Conservation (phyloP, 1,139 yeast genomes). For the Geotrichum restrictum region DNA sequence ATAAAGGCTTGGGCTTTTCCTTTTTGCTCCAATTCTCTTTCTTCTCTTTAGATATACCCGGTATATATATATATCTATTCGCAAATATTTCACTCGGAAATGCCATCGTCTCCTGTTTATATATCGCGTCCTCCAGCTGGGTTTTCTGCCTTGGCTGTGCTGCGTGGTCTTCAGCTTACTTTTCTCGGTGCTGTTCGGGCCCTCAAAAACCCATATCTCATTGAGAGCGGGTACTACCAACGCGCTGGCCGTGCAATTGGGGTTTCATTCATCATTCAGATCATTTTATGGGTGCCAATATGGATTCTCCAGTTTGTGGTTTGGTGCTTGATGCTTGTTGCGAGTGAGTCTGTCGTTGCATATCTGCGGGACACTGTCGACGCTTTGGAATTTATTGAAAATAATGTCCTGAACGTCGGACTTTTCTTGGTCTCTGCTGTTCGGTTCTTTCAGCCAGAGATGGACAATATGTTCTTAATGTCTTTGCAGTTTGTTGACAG, state of each 20-base stretch:
- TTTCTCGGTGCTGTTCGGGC: conserved; percentile 49
- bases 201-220: conserved; percentile 45
- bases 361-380: conserved; percentile 26
- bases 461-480: conserved; percentile 42
- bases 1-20: no score
- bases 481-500: conserved; percentile 45
- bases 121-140: conserved; percentile 50
- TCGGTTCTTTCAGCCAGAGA: conserved; percentile 41
- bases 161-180: conserved; percentile 55
- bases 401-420: conserved; percentile 44
- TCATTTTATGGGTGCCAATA: conserved; percentile 41
- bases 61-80: no score
- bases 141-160: conserved; percentile 46
- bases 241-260: conserved; percentile 40
- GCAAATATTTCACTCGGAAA: background rate
- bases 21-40: no score
- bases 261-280: conserved; percentile 42
- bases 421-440: conserved; percentile 44
- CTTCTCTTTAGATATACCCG: no score
- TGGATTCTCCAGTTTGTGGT: conserved; percentile 26
- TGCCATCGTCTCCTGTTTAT: conserved; percentile 45
- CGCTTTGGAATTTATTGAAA: conserved; percentile 39
- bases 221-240: conserved; percentile 38
- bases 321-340: conserved; percentile 19
- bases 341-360: background rate